phyloP scores from a whole-genome alignment of 2,329 filamentous ascomycete species.

The Akanthomyces muscarius region DNA sequence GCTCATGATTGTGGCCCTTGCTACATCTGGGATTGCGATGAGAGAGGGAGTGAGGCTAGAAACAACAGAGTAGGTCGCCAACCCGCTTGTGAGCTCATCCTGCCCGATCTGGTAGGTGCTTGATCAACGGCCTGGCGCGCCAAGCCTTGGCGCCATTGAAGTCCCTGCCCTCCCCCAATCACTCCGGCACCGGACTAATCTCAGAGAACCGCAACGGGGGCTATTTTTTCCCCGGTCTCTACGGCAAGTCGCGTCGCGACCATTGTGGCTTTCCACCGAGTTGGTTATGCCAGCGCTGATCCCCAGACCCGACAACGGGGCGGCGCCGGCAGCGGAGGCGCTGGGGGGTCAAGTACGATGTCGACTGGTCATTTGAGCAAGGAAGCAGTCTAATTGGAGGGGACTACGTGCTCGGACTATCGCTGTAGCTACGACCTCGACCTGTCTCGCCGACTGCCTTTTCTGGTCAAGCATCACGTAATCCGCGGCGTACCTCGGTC shows the following conservation, averaged over 20 bases:
- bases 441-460: not conserved
- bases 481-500: not conserved
- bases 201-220: no score
- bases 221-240: no score
- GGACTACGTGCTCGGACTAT: not conserved
- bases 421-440: not conserved
- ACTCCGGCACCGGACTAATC: not conserved
- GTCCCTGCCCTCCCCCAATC: no score
- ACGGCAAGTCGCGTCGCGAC: not conserved
- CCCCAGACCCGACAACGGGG: not conserved
- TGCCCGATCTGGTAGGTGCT: not conserved
- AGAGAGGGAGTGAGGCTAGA: not conserved
- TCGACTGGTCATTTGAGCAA: not conserved
- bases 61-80: not conserved
- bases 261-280: not conserved
- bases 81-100: not conserved
- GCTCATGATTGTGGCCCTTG: not conserved
- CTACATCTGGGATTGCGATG: not conserved
- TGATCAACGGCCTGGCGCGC: not conserved
- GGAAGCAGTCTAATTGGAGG: not conserved
- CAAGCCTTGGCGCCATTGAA: not conserved
- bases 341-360: not conserved
- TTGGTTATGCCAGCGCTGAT: not conserved
- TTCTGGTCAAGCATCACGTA: not conserved
- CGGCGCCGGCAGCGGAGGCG: not conserved